Evolutionary conservation across 352 stramenopile genomes (phyloP), one percentile per base, ranked within the genome.

Genomic region (Phytophthora ohioensis): DNA sequence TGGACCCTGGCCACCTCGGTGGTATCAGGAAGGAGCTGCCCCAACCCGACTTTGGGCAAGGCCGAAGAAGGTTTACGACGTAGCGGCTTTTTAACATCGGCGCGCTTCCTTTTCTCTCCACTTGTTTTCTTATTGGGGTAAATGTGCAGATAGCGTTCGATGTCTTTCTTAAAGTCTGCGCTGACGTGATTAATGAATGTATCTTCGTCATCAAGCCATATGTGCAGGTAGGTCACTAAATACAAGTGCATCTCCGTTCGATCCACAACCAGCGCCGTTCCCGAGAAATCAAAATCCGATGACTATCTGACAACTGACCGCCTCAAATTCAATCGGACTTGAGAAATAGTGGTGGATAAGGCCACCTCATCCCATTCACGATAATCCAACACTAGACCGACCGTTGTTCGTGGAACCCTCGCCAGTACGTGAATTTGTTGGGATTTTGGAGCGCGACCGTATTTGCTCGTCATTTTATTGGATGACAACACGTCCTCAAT

Each of bases 101-200:
- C 45, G 32, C 46, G n/a, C 21, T 51, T 48, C 56, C 56, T 54
- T 54, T 45, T 66, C 67, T 63, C 53, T 60, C 59, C 31, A 60
- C 56, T 49, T 65, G 32, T 21, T 0, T 70, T 77, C 75, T 74
- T 30, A 2, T 55, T 41, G 49, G 67, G 52, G 38, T 71, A 12
- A 53, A 57, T 4, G 66, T 15, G 74, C 11, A 17, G 52, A 74
- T 66, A 77, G 59, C 62, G 58, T 21, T 57, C 52, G 60, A 77
- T 75, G 65, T 80, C 67, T 39, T 27, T n/a, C 47, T 73, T 76
- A 61, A 79, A 49, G 43, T 49, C n/a, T 13, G n/a, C 43, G 17
- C 43, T 49, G n/a, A 49, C 21, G 21, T 21, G 9, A 9, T 21
- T 21, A 21, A 21, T 21, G 0, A 21, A 21, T 21, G 21, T 21